Conservation (phyloP, 1,284 basidiomycete genomes). For the Polyporus tsugae region DNA sequence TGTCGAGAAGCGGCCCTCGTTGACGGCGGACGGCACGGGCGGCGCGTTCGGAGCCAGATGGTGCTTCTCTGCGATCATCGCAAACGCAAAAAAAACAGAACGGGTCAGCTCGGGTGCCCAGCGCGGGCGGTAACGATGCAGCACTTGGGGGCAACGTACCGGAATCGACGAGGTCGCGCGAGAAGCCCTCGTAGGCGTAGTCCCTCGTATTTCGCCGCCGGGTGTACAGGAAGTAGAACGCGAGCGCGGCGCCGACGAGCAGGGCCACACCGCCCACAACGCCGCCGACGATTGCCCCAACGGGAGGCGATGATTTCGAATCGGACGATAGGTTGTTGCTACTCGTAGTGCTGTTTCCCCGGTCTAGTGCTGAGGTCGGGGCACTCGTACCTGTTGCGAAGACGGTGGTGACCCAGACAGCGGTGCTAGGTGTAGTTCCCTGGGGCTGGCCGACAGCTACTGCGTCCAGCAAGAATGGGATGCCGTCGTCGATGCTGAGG, state of each 20-base stretch:
- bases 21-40: not conserved
- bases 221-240: slow-evolving; percentile 30
- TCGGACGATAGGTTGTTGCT: not conserved
- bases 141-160: slow-evolving; percentile 14
- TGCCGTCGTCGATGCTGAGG: slow-evolving; percentile 13
- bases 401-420: slow-evolving; percentile 30
- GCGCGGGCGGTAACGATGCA: not conserved
- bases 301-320: slow-evolving; percentile 10
- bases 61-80: slow-evolving; percentile 23
- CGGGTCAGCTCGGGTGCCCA: slow-evolving; percentile 2
- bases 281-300: slow-evolving; percentile 33
- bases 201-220: slow-evolving; percentile 19
- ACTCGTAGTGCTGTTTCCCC: not conserved
- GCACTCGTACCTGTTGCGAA: slow-evolving; percentile 28
- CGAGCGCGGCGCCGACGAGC: slow-evolving; percentile 26
- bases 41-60: not conserved
- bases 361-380: slow-evolving; percentile 3
- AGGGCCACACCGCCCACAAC: slow-evolving; percentile 31
- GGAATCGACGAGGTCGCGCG: slow-evolving; percentile 21
- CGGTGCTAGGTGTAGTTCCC: slow-evolving; percentile 9
- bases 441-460: slow-evolving; percentile 17
- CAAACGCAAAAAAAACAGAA: not conserved
- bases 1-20: slow-evolving; percentile 8
- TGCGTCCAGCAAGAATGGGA: slow-evolving; percentile 25
- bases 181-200: slow-evolving; percentile 22